Percentiles rank a stretch among this genome's conserved stretches.
phyloP scores from a whole-genome alignment of 169 alveolate genomes.

The Cryptosporidium bovis region DNA sequence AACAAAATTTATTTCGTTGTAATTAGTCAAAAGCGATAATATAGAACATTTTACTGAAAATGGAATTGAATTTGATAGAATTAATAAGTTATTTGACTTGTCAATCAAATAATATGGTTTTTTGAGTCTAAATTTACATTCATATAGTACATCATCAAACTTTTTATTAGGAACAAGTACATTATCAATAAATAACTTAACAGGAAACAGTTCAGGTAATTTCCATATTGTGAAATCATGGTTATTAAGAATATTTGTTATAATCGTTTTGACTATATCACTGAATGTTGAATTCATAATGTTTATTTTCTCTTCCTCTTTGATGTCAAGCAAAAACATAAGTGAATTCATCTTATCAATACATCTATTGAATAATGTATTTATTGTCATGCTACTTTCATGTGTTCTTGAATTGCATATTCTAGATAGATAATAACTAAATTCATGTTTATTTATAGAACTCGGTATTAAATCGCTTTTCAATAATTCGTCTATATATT shows the following conservation, averaged over 20 bases:
- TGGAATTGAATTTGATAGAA: constrained; percentile 58
- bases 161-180: neutral
- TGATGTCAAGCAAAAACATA: constrained; percentile 49
- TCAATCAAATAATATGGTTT: constrained; percentile 50
- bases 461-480: constrained; percentile 41
- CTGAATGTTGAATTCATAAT: constrained; percentile 51
- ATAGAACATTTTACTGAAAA: constrained; percentile 33
- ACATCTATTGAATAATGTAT: constrained; percentile 50
- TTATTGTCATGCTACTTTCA: constrained; percentile 53
- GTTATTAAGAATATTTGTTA: constrained; percentile 34
- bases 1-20: neutral
- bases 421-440: constrained; percentile 53
- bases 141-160: constrained; percentile 27
- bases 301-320: constrained; percentile 39
- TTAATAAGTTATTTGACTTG: constrained; percentile 43
- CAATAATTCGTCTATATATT: constrained; percentile 16
- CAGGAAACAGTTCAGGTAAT: constrained; percentile 46
- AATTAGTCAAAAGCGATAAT: constrained; percentile 13
- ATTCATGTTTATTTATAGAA: constrained; percentile 50
- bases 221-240: constrained; percentile 35
- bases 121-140: constrained; percentile 36
- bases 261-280: constrained; percentile 65
- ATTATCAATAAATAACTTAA: constrained; percentile 14
- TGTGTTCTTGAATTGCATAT: constrained; percentile 55
- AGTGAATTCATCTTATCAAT: constrained; percentile 26